phyloP scores from a whole-genome alignment of 805 yeast genomes.

The Metschnikowia santaceciliae region DNA sequence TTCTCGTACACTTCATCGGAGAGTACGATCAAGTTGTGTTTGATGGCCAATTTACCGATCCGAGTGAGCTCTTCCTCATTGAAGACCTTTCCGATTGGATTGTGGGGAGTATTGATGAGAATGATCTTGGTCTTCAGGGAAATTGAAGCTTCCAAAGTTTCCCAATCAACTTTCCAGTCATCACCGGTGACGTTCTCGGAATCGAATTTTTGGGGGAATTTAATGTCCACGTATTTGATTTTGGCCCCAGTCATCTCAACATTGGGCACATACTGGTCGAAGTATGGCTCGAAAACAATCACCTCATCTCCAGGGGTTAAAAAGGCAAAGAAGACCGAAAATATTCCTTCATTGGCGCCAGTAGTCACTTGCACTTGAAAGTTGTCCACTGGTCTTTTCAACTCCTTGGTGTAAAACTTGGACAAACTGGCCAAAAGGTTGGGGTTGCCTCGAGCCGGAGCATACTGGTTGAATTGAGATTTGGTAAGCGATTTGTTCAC shows the following conservation, averaged over 20 bases:
- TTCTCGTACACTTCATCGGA: conserved; percentile 97
- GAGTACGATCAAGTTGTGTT: conserved; percentile 75
- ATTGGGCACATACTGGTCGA: conserved; percentile 94
- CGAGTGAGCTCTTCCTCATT: conserved; percentile 65
- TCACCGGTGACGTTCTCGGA: conserved; percentile 64
- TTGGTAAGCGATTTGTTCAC: conserved; percentile 69
- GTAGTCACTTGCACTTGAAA: conserved; percentile 79
- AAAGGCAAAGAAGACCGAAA: conserved; percentile 79
- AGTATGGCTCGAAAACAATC: conserved; percentile 93
- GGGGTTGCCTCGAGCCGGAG: conserved; percentile 87
- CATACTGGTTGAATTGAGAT: conserved; percentile 84
- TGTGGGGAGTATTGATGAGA: conserved; percentile 91
- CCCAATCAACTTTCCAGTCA: conserved; percentile 86
- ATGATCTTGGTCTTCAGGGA: conserved; percentile 76
- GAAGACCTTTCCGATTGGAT: conserved; percentile 92
- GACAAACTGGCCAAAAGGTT: conserved; percentile 67
- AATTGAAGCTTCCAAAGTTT: conserved; percentile 68
- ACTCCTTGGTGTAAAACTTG: conserved; percentile 64
- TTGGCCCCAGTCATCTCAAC: conserved; percentile 92
- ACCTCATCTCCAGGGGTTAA: conserved; percentile 89
- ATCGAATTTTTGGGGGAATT: conserved; percentile 74
- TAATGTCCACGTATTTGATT: conserved; percentile 79
- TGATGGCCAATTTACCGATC: conserved; percentile 80
- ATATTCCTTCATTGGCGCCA: conserved; percentile 96
- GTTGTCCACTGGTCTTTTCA: conserved; percentile 52